A percentile compares a stretch with the other conserved stretches of the same genome.
Conservation (phyloP, 148 eudicot species). For the Agrostemma githago region DNA sequence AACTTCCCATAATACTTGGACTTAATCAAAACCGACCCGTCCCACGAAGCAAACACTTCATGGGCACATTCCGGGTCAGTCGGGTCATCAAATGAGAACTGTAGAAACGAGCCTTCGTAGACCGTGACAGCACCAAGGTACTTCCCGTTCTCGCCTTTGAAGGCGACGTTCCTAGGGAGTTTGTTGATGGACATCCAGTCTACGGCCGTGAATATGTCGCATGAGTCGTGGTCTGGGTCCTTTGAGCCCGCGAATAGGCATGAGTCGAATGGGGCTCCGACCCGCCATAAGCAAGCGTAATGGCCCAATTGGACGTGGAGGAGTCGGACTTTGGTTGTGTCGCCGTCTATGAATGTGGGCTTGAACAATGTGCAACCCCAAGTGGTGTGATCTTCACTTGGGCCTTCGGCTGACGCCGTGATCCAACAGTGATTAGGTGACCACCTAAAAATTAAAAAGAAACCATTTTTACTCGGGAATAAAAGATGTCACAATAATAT, state of each 20-base stretch:
- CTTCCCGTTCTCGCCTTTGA: neutral
- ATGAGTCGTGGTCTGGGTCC: neutral
- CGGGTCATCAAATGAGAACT: neutral
- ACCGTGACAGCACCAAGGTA: neutral
- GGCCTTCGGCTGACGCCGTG: neutral
- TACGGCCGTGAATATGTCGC: neutral
- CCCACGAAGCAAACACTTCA: neutral
- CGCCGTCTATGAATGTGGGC: neutral
- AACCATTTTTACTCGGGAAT: neutral
- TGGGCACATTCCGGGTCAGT: neutral
- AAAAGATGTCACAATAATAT: no score
- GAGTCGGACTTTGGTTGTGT: neutral
- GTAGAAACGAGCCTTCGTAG: neutral
- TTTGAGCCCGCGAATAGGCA: neutral
- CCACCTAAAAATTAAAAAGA: neutral
- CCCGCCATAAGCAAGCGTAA: neutral
- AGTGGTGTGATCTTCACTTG: slow-evolving; percentile 13
- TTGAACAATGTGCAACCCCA: slow-evolving; percentile 26
- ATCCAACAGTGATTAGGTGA: slow-evolving; percentile 22
- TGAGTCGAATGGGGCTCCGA: neutral
- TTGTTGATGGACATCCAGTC: neutral
- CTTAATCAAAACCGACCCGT: neutral
- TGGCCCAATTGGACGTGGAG: slow-evolving; percentile 8
- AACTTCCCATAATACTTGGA: slow-evolving; percentile 3
- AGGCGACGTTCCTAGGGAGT: neutral